phyloP scores from a whole-genome alignment of 2,329 filamentous ascomycete species.

The Teratosphaeria viscida region DNA sequence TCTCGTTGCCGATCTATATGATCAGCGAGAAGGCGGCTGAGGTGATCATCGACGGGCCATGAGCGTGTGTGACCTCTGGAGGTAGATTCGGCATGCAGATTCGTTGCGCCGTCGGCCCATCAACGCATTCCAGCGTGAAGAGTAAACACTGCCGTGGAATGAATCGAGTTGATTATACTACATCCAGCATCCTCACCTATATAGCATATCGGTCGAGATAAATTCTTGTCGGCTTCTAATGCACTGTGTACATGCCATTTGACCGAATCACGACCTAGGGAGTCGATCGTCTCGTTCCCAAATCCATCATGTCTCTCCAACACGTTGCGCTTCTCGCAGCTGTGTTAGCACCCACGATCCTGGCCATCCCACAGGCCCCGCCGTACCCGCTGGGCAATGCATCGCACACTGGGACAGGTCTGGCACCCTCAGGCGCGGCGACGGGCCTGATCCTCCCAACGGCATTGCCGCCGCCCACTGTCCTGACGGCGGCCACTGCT shows the following conservation, averaged over 20 bases:
- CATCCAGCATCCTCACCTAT: neutral
- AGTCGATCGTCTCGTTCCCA: neutral
- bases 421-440: neutral
- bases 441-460: neutral
- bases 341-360: neutral
- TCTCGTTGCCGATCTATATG: slow-evolving; percentile 1
- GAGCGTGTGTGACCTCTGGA: too few species aligned
- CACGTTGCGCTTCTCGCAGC: neutral
- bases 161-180: neutral
- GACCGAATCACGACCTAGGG: neutral
- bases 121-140: neutral
- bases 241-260: neutral
- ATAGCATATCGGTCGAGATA: neutral
- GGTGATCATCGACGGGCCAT: neutral
- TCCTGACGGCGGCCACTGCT: neutral
- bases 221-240: neutral
- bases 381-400: neutral
- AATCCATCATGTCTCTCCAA: neutral
- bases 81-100: neutral
- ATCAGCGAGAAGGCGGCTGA: slow-evolving; percentile 5
- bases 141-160: neutral
- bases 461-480: neutral
- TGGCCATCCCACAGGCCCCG: neutral
- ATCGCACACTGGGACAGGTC: neutral
- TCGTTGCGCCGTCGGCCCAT: neutral